These are phyloP conservation scores for Fusarium protoensiforme DNA, from an alignment of 2,329 filamentous ascomycete genomes.

Conservation along the genomic window DNA sequence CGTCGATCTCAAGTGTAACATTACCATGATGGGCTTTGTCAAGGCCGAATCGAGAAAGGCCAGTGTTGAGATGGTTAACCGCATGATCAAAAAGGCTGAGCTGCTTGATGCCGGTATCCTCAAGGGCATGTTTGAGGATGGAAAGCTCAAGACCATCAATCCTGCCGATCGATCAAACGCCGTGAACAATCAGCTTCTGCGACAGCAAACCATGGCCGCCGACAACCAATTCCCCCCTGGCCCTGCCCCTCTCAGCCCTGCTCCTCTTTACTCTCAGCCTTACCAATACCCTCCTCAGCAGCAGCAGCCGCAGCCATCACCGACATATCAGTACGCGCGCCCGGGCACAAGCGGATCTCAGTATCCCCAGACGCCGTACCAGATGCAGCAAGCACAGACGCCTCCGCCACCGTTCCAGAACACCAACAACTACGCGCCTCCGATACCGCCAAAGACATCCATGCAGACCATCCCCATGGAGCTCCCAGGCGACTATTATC, in stretches of 20 bases:
- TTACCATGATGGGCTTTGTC: constrained; percentile 72
- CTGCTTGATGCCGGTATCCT: constrained; percentile 73
- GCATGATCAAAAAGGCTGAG: constrained; percentile 78
- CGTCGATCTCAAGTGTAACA: constrained; percentile 76
- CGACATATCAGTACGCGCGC: constrained; percentile 29
- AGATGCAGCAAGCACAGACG: constrained; percentile 34
- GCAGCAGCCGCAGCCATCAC: constrained; percentile 40
- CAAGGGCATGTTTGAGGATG: constrained; percentile 75
- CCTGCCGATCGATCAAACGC: constrained; percentile 60
- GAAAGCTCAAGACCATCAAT: constrained; percentile 69
- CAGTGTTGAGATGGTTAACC: constrained; percentile 73
- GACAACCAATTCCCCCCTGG: constrained; percentile 8
- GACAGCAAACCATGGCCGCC: constrained; percentile 44
- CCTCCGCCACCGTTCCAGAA: constrained; percentile 30
- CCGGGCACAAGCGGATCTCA: constrained; percentile 26
- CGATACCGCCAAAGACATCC: constrained; percentile 39
- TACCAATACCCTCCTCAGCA: constrained; percentile 26
- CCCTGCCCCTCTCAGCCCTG: constrained; percentile 14
- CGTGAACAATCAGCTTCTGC: constrained; percentile 48
- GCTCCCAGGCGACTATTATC: constrained; percentile 62
- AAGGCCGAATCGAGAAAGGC: constrained; percentile 75
- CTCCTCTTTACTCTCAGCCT: constrained; percentile 40
- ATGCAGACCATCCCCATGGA: constrained; percentile 50
- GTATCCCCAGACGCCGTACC: constrained; percentile 33
- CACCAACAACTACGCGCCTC: constrained; percentile 33